These are phyloP conservation scores for Periconia digitata DNA, from an alignment of 2,329 filamentous ascomycete genomes.

Conservation along the genomic window DNA sequence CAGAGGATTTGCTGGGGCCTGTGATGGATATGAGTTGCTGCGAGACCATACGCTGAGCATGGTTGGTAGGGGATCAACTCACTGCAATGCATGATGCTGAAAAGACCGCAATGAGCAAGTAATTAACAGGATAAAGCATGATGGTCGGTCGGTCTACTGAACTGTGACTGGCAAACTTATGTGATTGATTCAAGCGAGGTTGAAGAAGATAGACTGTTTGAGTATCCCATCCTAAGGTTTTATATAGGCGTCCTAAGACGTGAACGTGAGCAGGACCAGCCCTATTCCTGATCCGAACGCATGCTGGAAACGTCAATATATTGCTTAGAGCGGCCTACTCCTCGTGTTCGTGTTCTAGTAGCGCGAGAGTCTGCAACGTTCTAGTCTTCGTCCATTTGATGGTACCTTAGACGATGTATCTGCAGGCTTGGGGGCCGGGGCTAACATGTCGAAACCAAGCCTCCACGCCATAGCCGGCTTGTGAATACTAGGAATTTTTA, in stretches of 20 bases:
- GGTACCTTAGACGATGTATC: background rate
- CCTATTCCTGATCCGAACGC: background rate
- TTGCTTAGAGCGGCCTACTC: background rate
- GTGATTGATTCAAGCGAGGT: background rate
- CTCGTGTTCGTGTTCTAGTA: background rate
- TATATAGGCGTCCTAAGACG: background rate
- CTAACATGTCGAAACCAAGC: background rate
- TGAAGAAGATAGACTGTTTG: background rate
- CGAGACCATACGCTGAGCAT: background rate
- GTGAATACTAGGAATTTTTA: too few species aligned
- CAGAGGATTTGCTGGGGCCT: slow-evolving; percentile 23
- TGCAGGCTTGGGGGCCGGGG: background rate
- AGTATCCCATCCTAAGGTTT: background rate
- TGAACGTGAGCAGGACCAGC: background rate
- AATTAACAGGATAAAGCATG: slow-evolving; percentile 21
- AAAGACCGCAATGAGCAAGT: slow-evolving; percentile 16
- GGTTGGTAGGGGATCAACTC: background rate
- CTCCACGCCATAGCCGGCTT: too few species aligned
- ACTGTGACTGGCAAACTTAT: background rate
- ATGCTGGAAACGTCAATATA: background rate
- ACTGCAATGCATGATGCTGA: slow-evolving; percentile 23
- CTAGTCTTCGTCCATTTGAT: background rate
- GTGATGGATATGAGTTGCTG: too few species aligned
- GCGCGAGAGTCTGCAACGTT: background rate
- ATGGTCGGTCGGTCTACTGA: slow-evolving; percentile 8